A percentile compares a stretch with the other conserved stretches of the same genome.
These are phyloP conservation scores for Fonsecaea monophora DNA, from an alignment of 2,329 filamentous ascomycete species.

Conservation along the genomic window DNA sequence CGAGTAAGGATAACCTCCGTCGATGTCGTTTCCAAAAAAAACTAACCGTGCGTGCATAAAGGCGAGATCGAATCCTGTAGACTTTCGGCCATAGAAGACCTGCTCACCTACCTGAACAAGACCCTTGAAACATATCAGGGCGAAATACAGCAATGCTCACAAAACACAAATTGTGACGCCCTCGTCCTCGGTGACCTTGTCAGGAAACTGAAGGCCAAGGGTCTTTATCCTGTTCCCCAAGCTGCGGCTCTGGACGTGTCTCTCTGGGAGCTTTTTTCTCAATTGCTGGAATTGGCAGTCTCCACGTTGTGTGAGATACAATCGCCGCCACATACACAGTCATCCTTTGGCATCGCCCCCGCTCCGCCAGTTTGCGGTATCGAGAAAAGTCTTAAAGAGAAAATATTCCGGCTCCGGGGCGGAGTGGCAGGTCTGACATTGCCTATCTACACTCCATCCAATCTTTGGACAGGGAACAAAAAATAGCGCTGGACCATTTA, in stretches of 20 bases:
- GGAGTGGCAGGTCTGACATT: not conserved
- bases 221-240: conserved; percentile 1
- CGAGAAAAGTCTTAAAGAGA: not conserved
- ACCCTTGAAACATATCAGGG: not conserved
- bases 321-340: not conserved
- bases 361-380: not conserved
- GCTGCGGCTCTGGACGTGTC: conserved; percentile 1
- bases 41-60: not conserved
- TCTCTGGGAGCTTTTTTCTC: not conserved
- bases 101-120: not conserved
- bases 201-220: conserved; percentile 1
- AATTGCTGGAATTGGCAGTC: not conserved
- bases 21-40: not conserved
- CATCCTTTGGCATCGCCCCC: not conserved
- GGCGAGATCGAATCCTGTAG: not conserved
- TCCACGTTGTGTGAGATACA: not conserved
- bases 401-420: not conserved
- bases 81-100: not conserved
- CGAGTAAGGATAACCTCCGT: not conserved
- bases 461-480: not conserved
- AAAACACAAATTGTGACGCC: not conserved
- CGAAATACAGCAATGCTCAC: not conserved
- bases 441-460: not conserved
- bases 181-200: conserved; percentile 3
- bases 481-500: not conserved